Conservation (phyloP, 140 eudicot genomes). For the Ambrosia hybrid region DNA sequence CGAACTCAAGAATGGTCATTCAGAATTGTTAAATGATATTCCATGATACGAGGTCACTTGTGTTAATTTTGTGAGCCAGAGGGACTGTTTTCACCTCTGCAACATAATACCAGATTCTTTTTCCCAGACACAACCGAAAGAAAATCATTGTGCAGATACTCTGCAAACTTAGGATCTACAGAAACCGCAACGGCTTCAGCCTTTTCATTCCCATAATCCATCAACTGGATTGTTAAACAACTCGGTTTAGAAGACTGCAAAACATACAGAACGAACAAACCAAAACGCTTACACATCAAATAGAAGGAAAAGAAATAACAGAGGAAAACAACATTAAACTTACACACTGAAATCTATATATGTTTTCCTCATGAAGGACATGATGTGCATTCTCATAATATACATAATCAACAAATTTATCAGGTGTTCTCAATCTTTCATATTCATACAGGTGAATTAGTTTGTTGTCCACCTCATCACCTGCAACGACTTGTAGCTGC, state of each 20-base stretch:
- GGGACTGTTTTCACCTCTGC: slow-evolving; percentile 55
- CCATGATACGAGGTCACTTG: slow-evolving; percentile 3
- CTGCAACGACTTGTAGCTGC: slow-evolving; percentile 90
- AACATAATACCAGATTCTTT: slow-evolving; percentile 61
- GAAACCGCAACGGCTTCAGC: slow-evolving; percentile 80
- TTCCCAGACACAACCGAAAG: slow-evolving; percentile 53
- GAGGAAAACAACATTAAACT: slow-evolving; percentile 27
- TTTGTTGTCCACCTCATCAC: slow-evolving; percentile 77
- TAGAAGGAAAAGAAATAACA: not conserved
- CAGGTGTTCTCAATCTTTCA: slow-evolving; percentile 71
- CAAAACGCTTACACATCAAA: not conserved
- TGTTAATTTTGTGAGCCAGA: not conserved
- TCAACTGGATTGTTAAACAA: slow-evolving; percentile 65
- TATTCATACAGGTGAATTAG: slow-evolving; percentile 73
- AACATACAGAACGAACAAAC: slow-evolving; percentile 22
- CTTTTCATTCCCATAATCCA: slow-evolving; percentile 85
- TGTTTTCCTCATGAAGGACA: slow-evolving; percentile 80
- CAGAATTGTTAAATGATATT: not conserved
- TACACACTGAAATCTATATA: slow-evolving; percentile 88
- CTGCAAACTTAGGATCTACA: slow-evolving; percentile 76
- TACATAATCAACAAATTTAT: slow-evolving; percentile 71
- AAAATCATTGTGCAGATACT: slow-evolving; percentile 70
- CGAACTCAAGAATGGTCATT: not conserved
- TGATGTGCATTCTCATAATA: slow-evolving; percentile 87
- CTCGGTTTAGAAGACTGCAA: slow-evolving; percentile 60